These are phyloP conservation scores for Davidsoniella virescens DNA, from an alignment of 2,329 filamentous ascomycete genomes.

Conservation along the genomic window DNA sequence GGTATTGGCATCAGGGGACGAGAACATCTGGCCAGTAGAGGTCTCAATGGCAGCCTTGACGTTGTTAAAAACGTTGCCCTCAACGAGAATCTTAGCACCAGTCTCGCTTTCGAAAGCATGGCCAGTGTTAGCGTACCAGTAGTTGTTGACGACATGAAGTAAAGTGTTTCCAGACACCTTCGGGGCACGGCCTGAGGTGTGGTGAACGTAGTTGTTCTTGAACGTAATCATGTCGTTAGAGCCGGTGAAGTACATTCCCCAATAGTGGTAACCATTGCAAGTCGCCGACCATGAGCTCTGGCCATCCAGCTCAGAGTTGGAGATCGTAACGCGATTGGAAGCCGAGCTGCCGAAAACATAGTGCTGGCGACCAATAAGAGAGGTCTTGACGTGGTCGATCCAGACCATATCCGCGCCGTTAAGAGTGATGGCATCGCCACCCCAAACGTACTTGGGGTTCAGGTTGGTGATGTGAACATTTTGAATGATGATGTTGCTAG, in stretches of 20 bases:
- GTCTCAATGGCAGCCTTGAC: conserved; percentile 27
- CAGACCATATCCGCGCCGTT: conserved; percentile 30
- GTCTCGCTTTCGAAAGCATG: conserved; percentile 40
- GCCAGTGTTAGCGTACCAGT: conserved; percentile 36
- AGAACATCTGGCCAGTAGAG: conserved; percentile 21
- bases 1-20: conserved; percentile 19
- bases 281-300: conserved; percentile 35
- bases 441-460: conserved; percentile 43
- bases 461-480: conserved; percentile 39
- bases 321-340: conserved; percentile 40
- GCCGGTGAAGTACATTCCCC: conserved; percentile 41
- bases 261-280: conserved; percentile 44
- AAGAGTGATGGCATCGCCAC: conserved; percentile 40
- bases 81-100: conserved; percentile 31
- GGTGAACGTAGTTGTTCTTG: conserved; percentile 45
- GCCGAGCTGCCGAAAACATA: conserved; percentile 39
- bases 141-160: conserved; percentile 47
- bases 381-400: conserved; percentile 40
- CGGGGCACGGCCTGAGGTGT: conserved; percentile 38
- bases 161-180: conserved; percentile 40
- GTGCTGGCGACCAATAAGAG: conserved; percentile 42
- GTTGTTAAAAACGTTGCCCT: conserved; percentile 43
- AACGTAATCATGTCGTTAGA: conserved; percentile 39
- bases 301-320: conserved; percentile 44
- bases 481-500: conserved; percentile 39